Evolutionary conservation across 305 asterid species (phyloP).

Genomic region (Lippia alba): DNA sequence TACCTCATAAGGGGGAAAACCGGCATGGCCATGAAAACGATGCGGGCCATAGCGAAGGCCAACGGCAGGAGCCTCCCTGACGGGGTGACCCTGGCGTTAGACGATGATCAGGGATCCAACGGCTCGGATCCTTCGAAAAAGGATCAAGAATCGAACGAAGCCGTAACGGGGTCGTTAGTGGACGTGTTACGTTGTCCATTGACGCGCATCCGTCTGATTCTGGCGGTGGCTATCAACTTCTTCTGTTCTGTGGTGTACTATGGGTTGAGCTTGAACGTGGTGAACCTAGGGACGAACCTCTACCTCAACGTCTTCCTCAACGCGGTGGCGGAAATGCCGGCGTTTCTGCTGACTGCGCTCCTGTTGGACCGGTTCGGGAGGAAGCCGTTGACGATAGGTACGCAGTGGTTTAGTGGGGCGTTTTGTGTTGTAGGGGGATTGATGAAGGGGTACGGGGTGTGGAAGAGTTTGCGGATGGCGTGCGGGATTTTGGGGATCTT

Average conservation of each 20-base stretch:
- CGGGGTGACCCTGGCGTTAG: conserved; percentile 53
- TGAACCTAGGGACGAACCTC: conserved; percentile 81
- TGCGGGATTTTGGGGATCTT: conserved; percentile 78
- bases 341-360: conserved; percentile 66
- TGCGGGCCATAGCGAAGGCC: conserved; percentile 57
- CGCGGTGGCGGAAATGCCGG: conserved; percentile 84
- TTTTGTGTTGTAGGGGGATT: conserved; percentile 64
- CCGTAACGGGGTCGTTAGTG: conserved; percentile 59
- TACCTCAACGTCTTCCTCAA: conserved; percentile 75
- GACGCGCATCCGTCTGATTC: conserved; percentile 62
- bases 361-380: conserved; percentile 64
- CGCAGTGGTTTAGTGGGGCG: conserved; percentile 73
- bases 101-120: conserved; percentile 46
- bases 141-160: conserved; percentile 38
- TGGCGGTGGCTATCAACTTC: conserved; percentile 75
- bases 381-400: conserved; percentile 74
- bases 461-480: conserved; percentile 54
- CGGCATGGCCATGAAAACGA: conserved; percentile 53
- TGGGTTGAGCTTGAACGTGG: conserved; percentile 76
- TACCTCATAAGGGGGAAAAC: conserved; percentile 66
- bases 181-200: conserved; percentile 63
- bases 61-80: conserved; percentile 60
- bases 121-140: not conserved
- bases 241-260: conserved; percentile 78
- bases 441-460: conserved; percentile 42